A percentile compares a stretch with the other conserved stretches of the same genome.
These are phyloP conservation scores for Carex arenaria DNA, from an alignment of 202 grass and related monocot species.

Conservation along the genomic window DNA sequence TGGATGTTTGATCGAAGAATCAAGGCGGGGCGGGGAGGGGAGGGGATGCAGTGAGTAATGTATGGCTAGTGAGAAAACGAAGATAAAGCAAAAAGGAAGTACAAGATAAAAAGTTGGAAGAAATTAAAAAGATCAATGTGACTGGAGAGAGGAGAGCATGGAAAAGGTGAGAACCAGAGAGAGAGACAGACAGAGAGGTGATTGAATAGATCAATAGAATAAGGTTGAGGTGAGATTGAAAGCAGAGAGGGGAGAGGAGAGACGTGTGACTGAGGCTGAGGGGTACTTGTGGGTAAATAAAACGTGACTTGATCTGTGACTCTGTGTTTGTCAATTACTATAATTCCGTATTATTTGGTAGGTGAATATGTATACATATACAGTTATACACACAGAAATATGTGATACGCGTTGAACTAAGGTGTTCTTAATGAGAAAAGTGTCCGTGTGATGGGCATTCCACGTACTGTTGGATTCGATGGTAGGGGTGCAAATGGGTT, in stretches of 20 bases:
- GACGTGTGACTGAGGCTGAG: slow-evolving; percentile 9
- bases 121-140: slow-evolving; percentile 1
- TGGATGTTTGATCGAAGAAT: background rate
- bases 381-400: too few species aligned
- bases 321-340: background rate
- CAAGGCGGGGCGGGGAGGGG: background rate
- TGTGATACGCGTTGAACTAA: too few species aligned
- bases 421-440: too few species aligned
- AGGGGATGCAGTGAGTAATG: background rate
- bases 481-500: too few species aligned
- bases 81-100: background rate
- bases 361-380: too few species aligned
- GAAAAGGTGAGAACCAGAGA: background rate
- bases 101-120: background rate
- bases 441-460: too few species aligned
- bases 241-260: background rate
- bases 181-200: background rate
- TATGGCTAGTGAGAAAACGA: background rate
- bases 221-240: background rate
- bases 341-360: background rate
- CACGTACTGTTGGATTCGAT: too few species aligned
- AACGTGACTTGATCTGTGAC: background rate
- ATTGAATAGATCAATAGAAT: background rate
- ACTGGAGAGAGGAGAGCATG: background rate
- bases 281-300: slow-evolving; percentile 2